Evolutionary conservation across 441 rosid species (phyloP), one percentile per base, ranked within the genome.

Genomic region (Erysimum cheiri): DNA sequence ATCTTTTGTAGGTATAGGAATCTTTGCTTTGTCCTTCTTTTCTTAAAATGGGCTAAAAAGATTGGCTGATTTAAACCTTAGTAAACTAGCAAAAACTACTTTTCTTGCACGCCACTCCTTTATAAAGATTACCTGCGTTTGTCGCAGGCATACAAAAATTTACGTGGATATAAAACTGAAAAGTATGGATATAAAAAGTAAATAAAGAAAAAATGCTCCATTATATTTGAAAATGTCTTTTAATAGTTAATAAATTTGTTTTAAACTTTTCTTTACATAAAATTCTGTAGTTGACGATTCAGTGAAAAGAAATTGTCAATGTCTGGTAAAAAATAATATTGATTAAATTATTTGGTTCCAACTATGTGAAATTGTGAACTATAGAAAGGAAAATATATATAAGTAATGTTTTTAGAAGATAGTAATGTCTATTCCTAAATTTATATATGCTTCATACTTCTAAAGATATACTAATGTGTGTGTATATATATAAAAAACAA

Each of bases 71-170:
- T 50, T 31, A 58, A 41, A 73, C 72, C 62, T 24, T 33, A 73
- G 72, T 73, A 73, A 66, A 59, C 62, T 67, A 50, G 31, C 26
- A 59, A 22, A 1, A 22, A 24, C 49, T 59, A 60, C 72, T 73
- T 73, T 50, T 66, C 48, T 59, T 60, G 61, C 48, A 32, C 24
- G 52, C 77, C 77, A 66, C 32, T 73, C 62, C 48, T 73, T 66
- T 66, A 33, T 41, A 57, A 58, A 64, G 44, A 57, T 3, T 24
- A 31, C 24, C 35, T 28, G 26, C 41, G 50, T 29, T 32, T 24
- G 52, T 6, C 4, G 52, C 60, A 17, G 31, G 43, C 31, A 40
- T 39, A 4, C 8, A 44, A 59, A 31, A 13, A 3, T 37, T 35
- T 19, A 37, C 36, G 17, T 40, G 29, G 12, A 28, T 49, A 39